A percentile compares a stretch with the other conserved stretches of the same genome.
These are phyloP conservation scores for Pythium brassicae DNA, from an alignment of 352 stramenopile species.

Conservation along the genomic window DNA sequence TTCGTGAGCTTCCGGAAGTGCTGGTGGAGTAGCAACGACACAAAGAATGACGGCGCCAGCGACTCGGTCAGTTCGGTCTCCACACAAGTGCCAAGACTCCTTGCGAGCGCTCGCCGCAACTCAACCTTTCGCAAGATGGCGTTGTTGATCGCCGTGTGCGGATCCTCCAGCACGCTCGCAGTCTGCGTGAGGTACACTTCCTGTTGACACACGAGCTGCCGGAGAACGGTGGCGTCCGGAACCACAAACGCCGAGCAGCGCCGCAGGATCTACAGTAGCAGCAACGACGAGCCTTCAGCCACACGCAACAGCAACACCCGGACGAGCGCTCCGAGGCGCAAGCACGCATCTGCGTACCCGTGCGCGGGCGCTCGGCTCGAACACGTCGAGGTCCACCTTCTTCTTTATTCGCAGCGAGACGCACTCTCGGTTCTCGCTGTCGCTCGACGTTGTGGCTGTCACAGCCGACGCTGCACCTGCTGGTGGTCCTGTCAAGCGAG, in stretches of 20 bases:
- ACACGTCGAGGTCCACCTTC: slow-evolving; percentile 33
- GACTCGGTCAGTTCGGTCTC: background rate
- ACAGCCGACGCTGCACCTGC: background rate
- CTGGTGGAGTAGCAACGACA: slow-evolving; percentile 18
- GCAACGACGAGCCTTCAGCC: background rate
- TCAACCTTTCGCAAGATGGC: slow-evolving; percentile 69
- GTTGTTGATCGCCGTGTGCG: slow-evolving; percentile 81
- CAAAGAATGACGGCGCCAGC: background rate
- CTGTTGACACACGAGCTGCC: slow-evolving; percentile 53
- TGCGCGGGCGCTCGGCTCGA: slow-evolving; percentile 24
- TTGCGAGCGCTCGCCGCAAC: background rate
- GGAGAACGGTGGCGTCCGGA: slow-evolving; percentile 55
- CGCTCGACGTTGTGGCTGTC: background rate
- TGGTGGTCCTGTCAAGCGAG: background rate
- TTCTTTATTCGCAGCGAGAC: slow-evolving; percentile 59
- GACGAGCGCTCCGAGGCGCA: background rate
- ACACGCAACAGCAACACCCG: background rate
- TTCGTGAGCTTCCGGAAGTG: slow-evolving; percentile 86
- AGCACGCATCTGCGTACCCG: slow-evolving; percentile 6
- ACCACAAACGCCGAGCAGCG: slow-evolving; percentile 51
- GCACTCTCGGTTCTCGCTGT: slow-evolving; percentile 27
- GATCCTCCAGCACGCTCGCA: slow-evolving; percentile 52
- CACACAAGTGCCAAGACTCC: background rate
- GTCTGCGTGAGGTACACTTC: slow-evolving; percentile 45
- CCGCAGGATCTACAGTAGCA: slow-evolving; percentile 39